Evolutionary conservation across 1,139 yeast species (phyloP).

Genomic region (Lipomyces yarrowii): DNA sequence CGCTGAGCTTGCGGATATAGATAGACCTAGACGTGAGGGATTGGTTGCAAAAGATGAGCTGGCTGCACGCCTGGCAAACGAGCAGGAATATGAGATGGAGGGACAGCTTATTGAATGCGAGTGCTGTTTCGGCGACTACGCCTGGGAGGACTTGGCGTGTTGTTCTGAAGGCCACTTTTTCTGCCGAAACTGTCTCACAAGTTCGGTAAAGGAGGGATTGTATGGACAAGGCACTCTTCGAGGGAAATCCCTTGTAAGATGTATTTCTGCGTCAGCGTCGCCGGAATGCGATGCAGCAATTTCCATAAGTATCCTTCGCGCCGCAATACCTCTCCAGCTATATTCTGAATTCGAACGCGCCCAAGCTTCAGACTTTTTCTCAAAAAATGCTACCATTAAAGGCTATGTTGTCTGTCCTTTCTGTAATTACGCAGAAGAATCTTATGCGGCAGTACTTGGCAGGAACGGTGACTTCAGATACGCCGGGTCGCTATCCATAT

Average conservation of each 20-base stretch:
- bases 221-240: conserved; percentile 32
- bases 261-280: conserved; percentile 29
- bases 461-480: conserved; percentile 10
- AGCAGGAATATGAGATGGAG: conserved; percentile 17
- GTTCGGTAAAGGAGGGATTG: conserved; percentile 28
- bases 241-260: conserved; percentile 24
- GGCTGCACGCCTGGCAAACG: conserved; percentile 24
- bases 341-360: conserved; percentile 27
- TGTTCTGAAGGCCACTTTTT: conserved; percentile 31
- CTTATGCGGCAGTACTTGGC: conserved; percentile 22
- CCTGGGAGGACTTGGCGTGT: conserved; percentile 32
- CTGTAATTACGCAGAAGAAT: conserved; percentile 27
- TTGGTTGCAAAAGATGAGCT: conserved; percentile 16
- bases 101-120: conserved; percentile 31
- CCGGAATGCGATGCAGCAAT: conserved; percentile 25
- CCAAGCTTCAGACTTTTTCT: conserved; percentile 20
- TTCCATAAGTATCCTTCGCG: conserved; percentile 21
- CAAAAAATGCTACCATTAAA: conserved; percentile 9
- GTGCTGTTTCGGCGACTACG: conserved; percentile 31
- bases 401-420: conserved; percentile 29
- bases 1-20: conserved; percentile 23
- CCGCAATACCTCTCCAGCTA: conserved; percentile 15
- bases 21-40: conserved; percentile 8
- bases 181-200: conserved; percentile 27
- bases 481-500: conserved; percentile 2